A percentile compares a stretch with the other conserved stretches of the same genome.
These are phyloP conservation scores for Urtica urens DNA, from an alignment of 306 rosid genomes.

Conservation along the genomic window DNA sequence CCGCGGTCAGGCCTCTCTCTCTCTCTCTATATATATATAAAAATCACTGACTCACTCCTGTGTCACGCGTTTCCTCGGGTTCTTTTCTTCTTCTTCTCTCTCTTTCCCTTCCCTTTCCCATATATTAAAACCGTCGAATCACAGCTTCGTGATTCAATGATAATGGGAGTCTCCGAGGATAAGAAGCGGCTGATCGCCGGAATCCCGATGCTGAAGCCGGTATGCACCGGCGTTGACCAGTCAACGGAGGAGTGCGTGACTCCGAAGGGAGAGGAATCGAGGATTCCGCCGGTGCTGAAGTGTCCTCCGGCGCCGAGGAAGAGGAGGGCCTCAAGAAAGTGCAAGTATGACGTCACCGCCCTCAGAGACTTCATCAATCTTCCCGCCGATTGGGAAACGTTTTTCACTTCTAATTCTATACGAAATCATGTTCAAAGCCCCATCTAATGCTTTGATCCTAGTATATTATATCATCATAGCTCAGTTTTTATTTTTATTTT, in stretches of 20 bases:
- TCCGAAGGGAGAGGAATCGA: constrained; percentile 60
- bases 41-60: constrained; percentile 10
- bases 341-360: constrained; percentile 34
- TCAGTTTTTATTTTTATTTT: not conserved
- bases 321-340: constrained; percentile 46
- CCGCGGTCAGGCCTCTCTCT: constrained; percentile 15
- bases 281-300: constrained; percentile 33
- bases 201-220: constrained; percentile 43
- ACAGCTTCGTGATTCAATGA: too few relatives aligned
- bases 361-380: constrained; percentile 58
- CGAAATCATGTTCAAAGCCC: constrained; percentile 52
- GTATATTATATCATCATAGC: too few relatives aligned
- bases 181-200: constrained; percentile 66
- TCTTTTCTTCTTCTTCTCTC: constrained; percentile 2
- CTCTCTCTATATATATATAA: not conserved
- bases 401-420: too few relatives aligned
- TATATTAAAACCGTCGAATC: constrained; percentile 2
- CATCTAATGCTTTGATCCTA: too few relatives aligned
- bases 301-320: constrained; percentile 92
- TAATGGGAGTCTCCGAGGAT: constrained; percentile 32
- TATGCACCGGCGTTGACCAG: constrained; percentile 22
- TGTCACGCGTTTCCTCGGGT: constrained; percentile 44
- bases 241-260: constrained; percentile 34
- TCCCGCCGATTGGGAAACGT: constrained; percentile 74
- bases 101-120: not conserved